phyloP scores from a whole-genome alignment of 2,329 filamentous ascomycete species.

The Sporothrix protearum region DNA sequence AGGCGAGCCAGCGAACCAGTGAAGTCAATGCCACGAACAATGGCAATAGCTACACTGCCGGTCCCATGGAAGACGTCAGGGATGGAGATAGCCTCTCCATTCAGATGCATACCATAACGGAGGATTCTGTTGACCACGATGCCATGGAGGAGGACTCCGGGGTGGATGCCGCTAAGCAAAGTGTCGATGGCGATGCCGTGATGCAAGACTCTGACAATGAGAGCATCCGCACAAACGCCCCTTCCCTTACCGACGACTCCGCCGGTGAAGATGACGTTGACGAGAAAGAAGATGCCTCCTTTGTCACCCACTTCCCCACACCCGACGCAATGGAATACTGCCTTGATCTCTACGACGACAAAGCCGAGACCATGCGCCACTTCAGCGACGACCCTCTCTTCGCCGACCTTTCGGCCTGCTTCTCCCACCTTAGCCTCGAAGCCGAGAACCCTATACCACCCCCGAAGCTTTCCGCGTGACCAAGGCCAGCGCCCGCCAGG shows the following conservation, averaged over 20 bases:
- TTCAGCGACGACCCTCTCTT: not conserved
- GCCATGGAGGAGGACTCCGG: not conserved
- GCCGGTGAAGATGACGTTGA: not conserved
- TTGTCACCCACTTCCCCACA: not conserved
- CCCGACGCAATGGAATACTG: not conserved
- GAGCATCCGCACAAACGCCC: not conserved
- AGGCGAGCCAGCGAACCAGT: not conserved
- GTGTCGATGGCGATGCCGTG: not conserved
- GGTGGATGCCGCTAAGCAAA: not conserved
- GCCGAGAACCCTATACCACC: not conserved
- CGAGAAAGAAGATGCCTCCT: not conserved
- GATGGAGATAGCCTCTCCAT: not conserved
- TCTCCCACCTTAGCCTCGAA: not conserved
- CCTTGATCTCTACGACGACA: not conserved
- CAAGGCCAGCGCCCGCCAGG: not conserved
- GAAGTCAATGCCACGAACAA: not conserved
- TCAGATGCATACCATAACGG: not conserved
- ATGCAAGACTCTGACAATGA: not conserved
- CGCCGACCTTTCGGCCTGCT: not conserved
- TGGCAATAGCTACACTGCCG: not conserved
- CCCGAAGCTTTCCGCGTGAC: not conserved
- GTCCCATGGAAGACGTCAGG: not conserved
- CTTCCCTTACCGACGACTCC: not conserved
- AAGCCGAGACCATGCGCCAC: not conserved
- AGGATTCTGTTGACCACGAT: not conserved